Evolutionary conservation across 2,329 filamentous ascomycete genomes (phyloP), one percentile per base, ranked within the genome.

Genomic region (Chaetomiaceae sp.): DNA sequence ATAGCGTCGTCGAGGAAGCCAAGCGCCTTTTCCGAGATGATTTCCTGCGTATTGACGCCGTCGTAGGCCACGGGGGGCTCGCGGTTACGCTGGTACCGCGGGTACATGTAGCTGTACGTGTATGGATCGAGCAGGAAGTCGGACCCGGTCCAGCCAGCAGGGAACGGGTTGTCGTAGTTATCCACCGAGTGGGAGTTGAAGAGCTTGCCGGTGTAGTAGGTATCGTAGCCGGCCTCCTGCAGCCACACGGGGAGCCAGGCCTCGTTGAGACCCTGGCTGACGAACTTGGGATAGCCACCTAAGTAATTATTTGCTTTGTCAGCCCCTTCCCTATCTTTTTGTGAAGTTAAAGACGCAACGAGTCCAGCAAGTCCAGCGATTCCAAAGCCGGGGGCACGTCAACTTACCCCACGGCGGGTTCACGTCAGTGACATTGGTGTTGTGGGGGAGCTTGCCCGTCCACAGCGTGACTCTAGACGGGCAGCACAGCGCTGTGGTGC

Each of bases 61-160:
- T 56, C 48, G 70, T 68, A 67, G 50, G 65, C 69, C 13, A 64
- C 59, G 0, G 70, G 69, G 1, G 50, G 50, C 1, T 81, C 74
- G 0, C 71, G 66, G 57, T 87, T 83, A 8, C 79, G 73, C 54
- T 83, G 77, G 62, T 82, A 84, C 4, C 76, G 82, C 1, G 79
- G 71, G 60, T 87, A 86, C 23, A 82, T 72, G 61, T 87, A 89
- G 23, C 77, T 71, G 60, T 88, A 88, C 0, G 85, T 88, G 56
- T 74, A 78, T 0, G 84, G 83, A 54, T 87, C 83, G 1, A 86
- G 68, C 1, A 86, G 68, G 56, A 85, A 74, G 56, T 70, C 65
- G 0, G 78, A 81, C 0, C 71, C 72, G 23, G 73, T 83, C 69
- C 77, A 85, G 2, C 81, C 82, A 2, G 70, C 71, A 0, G 76